Base-by-base conservation (phyloP, 164 flowering plant genomes). In the Pachysandra terminalis region DNA sequence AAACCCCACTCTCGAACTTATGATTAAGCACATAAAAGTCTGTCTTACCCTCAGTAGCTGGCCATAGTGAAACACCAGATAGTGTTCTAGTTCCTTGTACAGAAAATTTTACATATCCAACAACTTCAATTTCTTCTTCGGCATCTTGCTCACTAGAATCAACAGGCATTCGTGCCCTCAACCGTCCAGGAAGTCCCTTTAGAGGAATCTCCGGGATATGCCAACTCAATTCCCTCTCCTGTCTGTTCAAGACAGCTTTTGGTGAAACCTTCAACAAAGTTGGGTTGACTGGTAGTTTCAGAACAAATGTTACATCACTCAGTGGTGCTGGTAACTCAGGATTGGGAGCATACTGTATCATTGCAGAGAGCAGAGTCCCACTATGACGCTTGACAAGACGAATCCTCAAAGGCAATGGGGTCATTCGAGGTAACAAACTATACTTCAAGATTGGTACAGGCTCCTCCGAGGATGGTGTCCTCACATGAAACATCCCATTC, bases 211-310 rank as follows among this genome's bases (percentile, higher is more conserved):
- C 96, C 4, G 82, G 76, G 25, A 96, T 69, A 69, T 86, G 90
- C 99, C 99, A 96, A 75, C 84, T 88, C 81, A 96, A 62, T 79
- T 96, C 96, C 81, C 66, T 90, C 75, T 87, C 95, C 5, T 91
- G 73, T 69, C 99, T 83, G 77, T 85, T 96, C 81, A 93, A 79
- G 25, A 84, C 78, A 27, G 98, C 99, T 78, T 89, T 93, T 5
- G 98, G 98, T 0, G 99, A 87, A 55, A 96, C 97, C 68, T 89
- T 86, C 71, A 96, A 80, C 77, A 96, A 68, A 32, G 93, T 71
- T 0, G 99, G 99, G 49, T 96, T 98, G 49, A 88, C 91, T 0
- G 98, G 98, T 28, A 96, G 71, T 67, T 89, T 96, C 74, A 93
- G 68, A 64, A 84, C 73, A 79, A 93, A 87, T 8, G 89, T 86